Percentiles rank a stretch among this genome's conserved stretches.
Evolutionary conservation across 2,329 filamentous ascomycete genomes (phyloP).

Genomic region (Fusarium buharicum): DNA sequence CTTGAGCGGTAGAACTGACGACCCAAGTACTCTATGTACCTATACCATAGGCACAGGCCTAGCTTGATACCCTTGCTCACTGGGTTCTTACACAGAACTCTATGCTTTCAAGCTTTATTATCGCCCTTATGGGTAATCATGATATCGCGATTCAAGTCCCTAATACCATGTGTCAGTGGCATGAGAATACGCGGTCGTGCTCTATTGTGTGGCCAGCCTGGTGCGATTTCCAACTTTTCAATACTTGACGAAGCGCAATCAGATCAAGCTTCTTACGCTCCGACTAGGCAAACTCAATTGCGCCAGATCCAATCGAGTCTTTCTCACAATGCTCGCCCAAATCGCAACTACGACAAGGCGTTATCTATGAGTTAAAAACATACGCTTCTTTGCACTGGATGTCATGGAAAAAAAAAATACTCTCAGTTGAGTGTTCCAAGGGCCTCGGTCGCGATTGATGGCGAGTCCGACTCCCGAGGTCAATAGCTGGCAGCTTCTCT

Average conservation of each 20-base stretch:
- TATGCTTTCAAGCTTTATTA: conserved; percentile 12
- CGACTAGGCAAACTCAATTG: neutral
- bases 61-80: conserved; percentile 4
- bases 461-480: too few relatives aligned
- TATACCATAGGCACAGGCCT: conserved; percentile 10
- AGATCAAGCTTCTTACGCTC: neutral
- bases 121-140: conserved; percentile 14
- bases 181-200: conserved; percentile 19
- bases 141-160: conserved; percentile 2
- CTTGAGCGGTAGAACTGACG: conserved; percentile 35
- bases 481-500: neutral
- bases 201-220: conserved; percentile 1
- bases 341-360: neutral
- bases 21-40: conserved; percentile 20
- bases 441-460: too few relatives aligned
- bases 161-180: conserved; percentile 14
- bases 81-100: conserved; percentile 15
- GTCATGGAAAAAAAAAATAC: neutral
- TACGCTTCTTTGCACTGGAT: neutral
- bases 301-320: too few relatives aligned
- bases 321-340: neutral
- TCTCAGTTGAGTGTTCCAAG: neutral
- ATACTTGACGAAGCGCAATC: conserved; percentile 1
- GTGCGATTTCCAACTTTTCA: neutral
- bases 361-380: neutral